phyloP scores from a whole-genome alignment of 164 flowering plant species.

The Berberis vulgaris region DNA sequence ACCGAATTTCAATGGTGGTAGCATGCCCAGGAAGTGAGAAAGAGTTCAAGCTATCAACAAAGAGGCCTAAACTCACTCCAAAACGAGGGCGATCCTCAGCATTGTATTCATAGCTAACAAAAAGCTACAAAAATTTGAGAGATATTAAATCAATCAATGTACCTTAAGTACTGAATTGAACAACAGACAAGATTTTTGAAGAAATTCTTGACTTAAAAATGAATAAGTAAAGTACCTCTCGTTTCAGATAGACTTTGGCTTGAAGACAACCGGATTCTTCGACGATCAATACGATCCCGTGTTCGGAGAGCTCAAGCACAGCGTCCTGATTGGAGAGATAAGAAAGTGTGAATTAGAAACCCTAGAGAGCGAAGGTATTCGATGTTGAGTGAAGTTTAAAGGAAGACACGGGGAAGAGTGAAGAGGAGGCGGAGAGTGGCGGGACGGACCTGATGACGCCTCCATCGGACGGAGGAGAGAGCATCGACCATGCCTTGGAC shows the following conservation, averaged over 20 bases:
- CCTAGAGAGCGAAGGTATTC: too few species aligned
- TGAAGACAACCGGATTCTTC: slow-evolving; percentile 90
- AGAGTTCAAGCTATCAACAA: slow-evolving; percentile 75
- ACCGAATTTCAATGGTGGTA: slow-evolving; percentile 49
- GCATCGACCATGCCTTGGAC: slow-evolving; percentile 91
- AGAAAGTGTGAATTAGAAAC: not conserved
- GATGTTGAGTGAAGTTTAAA: not conserved
- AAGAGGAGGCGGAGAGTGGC: not conserved
- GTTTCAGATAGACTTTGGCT: slow-evolving; percentile 91
- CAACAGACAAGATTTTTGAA: not conserved
- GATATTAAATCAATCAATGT: slow-evolving; percentile 1
- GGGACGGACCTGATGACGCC: slow-evolving; percentile 59
- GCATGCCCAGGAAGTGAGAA: slow-evolving; percentile 66
- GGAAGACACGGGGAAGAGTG: not conserved
- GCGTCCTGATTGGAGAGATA: slow-evolving; percentile 48
- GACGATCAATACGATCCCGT: slow-evolving; percentile 78
- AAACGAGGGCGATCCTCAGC: slow-evolving; percentile 77
- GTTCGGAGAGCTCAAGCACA: slow-evolving; percentile 76
- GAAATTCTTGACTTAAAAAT: not conserved
- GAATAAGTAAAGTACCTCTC: slow-evolving; percentile 44
- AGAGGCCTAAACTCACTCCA: slow-evolving; percentile 82
- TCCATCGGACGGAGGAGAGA: slow-evolving; percentile 89
- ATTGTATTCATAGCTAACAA: slow-evolving; percentile 53
- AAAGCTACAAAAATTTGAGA: slow-evolving; percentile 39
- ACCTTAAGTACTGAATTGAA: not conserved